Evolutionary conservation across 441 rosid species (phyloP).

Genomic region (Kokia cookei): DNA sequence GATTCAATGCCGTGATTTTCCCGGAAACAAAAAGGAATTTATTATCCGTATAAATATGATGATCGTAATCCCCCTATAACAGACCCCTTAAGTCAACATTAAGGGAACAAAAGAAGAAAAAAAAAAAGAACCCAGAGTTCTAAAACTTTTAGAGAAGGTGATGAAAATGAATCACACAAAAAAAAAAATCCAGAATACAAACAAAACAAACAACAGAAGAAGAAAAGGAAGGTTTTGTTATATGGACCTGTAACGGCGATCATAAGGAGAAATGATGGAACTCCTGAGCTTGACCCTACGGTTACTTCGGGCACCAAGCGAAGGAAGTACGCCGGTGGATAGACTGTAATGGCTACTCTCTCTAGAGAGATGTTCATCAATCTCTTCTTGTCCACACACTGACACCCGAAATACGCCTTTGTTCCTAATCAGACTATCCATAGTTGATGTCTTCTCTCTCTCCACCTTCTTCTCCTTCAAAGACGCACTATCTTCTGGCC

Average conservation of each 20-base stretch:
- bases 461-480: not conserved
- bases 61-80: not conserved
- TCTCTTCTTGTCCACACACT: constrained; percentile 56
- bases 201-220: not conserved
- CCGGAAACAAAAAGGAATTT: not conserved
- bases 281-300: constrained; percentile 62
- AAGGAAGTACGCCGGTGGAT: constrained; percentile 74
- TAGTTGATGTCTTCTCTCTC: constrained; percentile 8
- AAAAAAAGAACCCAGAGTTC: not conserved
- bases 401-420: constrained; percentile 32
- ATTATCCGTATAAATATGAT: not conserved
- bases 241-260: constrained; percentile 70
- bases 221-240: not conserved
- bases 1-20: constrained; percentile 14
- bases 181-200: not conserved
- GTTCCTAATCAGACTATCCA: constrained; percentile 24
- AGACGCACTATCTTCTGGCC: not conserved
- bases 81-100: not conserved
- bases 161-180: not conserved
- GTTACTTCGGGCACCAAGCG: constrained; percentile 89
- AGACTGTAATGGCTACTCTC: constrained; percentile 92
- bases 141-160: not conserved
- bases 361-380: constrained; percentile 77
- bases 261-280: constrained; percentile 69
- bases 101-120: not conserved